Conservation (phyloP, 2,329 filamentous ascomycete genomes). For the Fusarium sp. region DNA sequence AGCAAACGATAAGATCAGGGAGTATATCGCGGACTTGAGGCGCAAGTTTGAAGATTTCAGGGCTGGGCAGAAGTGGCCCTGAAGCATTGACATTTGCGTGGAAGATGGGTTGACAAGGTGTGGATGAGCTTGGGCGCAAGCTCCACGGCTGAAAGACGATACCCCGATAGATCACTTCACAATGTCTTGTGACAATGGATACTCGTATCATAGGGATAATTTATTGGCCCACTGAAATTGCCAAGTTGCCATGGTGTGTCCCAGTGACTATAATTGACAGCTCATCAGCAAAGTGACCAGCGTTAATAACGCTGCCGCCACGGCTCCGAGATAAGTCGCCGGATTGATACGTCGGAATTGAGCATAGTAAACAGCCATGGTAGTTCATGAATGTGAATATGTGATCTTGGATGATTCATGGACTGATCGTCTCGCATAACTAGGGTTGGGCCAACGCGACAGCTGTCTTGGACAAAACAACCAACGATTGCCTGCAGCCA, state of each 20-base stretch:
- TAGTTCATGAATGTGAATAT: neutral
- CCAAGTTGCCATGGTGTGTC: neutral
- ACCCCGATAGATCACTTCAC: neutral
- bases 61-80: neutral
- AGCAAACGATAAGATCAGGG: neutral
- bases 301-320: neutral
- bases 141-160: neutral
- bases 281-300: neutral
- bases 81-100: neutral
- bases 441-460: neutral
- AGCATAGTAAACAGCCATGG: neutral
- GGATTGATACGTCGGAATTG: neutral
- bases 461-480: neutral
- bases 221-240: neutral
- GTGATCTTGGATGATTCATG: neutral
- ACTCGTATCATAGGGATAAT: neutral
- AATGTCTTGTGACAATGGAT: neutral
- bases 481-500: neutral
- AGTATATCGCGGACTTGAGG: neutral
- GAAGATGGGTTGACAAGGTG: too few species aligned
- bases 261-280: neutral
- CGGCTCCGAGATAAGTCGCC: neutral
- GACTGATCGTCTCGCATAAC: too few species aligned
- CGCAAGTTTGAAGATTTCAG: neutral
- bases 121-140: neutral